phyloP scores from a whole-genome alignment of 2,329 filamentous ascomycete species.

The Xylariales sp. region DNA sequence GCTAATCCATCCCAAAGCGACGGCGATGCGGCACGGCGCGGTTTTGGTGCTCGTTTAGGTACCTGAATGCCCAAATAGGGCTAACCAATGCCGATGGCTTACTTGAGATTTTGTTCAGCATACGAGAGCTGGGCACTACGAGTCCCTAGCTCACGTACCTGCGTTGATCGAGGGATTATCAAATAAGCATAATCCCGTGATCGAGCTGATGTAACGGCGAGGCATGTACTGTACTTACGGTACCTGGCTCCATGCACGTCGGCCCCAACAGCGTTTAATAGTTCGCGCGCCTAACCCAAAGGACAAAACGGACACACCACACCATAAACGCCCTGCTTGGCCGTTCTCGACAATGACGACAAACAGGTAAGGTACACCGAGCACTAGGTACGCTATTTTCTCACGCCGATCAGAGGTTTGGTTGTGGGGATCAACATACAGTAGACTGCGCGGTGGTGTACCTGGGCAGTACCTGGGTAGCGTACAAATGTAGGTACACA shows the following conservation, averaged over 20 bases:
- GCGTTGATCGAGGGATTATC: constrained; percentile 24
- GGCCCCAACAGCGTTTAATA: constrained; percentile 15
- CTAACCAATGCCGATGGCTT: constrained; percentile 4
- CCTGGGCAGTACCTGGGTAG: too few species aligned
- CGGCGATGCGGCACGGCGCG: constrained; percentile 32
- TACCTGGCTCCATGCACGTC: constrained; percentile 30
- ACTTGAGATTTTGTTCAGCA: constrained; percentile 1
- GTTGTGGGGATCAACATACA: background rate
- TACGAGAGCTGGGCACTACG: constrained; percentile 1
- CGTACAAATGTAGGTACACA: background rate
- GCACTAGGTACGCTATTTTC: constrained; percentile 26
- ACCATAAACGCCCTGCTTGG: constrained; percentile 13
- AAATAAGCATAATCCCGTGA: constrained; percentile 30
- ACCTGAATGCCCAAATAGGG: constrained; percentile 5
- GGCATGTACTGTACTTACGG: constrained; percentile 28
- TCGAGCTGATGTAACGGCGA: constrained; percentile 30
- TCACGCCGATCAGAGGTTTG: constrained; percentile 27
- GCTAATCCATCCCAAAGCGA: constrained; percentile 16
- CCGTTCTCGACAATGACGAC: constrained; percentile 22
- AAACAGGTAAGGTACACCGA: constrained; percentile 17
- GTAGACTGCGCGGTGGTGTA: background rate
- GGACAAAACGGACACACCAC: background rate
- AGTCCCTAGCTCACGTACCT: constrained; percentile 30
- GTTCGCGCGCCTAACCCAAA: background rate
- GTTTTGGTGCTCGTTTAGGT: constrained; percentile 5